Percentiles rank a stretch among this genome's conserved stretches.
phyloP scores from a whole-genome alignment of 805 yeast genomes.

The Kodamaea fukazawae region DNA sequence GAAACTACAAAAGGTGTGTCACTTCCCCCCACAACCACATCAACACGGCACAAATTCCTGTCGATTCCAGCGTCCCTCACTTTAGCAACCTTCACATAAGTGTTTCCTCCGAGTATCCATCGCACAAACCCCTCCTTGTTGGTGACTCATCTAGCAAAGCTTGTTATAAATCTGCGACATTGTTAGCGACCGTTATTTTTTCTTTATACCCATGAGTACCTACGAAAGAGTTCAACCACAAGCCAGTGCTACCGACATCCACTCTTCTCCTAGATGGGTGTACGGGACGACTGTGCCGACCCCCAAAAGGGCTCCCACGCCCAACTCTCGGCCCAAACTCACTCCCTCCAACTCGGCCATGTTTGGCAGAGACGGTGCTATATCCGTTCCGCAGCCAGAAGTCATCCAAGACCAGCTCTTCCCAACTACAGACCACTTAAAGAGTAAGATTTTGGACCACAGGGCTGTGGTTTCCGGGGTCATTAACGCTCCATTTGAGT shows the following conservation, averaged over 20 bases:
- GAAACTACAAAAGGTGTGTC: too few relatives aligned
- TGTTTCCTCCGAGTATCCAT: not conserved
- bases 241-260: not conserved
- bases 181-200: too few relatives aligned
- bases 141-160: too few relatives aligned
- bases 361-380: conserved; percentile 22
- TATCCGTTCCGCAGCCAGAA: conserved; percentile 43
- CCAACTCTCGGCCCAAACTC: conserved; percentile 1
- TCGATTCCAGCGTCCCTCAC: too few relatives aligned
- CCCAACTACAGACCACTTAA: conserved; percentile 30
- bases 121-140: too few relatives aligned
- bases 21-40: too few relatives aligned
- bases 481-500: not conserved
- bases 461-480: conserved; percentile 17
- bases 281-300: conserved; percentile 14
- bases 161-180: too few relatives aligned
- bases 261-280: conserved; percentile 13
- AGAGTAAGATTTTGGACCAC: conserved; percentile 27
- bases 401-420: conserved; percentile 39
- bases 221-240: too few relatives aligned
- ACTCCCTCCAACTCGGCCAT: conserved; percentile 1
- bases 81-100: too few relatives aligned
- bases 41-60: too few relatives aligned
- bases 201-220: too few relatives aligned
- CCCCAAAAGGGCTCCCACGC: not conserved